Conservation (phyloP, 495 filamentous ascomycete genomes). For the Choiromyces venosus region DNA sequence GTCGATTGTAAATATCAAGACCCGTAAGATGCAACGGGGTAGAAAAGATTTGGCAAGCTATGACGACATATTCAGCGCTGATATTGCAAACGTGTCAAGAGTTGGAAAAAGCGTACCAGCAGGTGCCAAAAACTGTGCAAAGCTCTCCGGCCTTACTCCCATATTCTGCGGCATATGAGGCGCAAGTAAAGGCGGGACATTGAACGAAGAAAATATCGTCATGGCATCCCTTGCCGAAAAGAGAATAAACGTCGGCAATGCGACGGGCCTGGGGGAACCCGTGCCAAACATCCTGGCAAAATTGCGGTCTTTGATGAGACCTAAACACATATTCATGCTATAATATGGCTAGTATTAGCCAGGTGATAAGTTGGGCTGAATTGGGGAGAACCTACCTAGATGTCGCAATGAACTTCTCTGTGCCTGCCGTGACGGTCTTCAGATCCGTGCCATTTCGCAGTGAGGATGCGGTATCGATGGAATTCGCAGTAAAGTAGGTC, state of each 20-base stretch:
- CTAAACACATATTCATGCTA: conserved; percentile 80
- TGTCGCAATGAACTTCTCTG: conserved; percentile 77
- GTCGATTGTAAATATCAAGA: conserved; percentile 80
- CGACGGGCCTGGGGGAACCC: conserved; percentile 51
- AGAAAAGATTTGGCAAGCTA: conserved; percentile 63
- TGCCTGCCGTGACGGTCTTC: conserved; percentile 60
- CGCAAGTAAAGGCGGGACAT: conserved; percentile 73
- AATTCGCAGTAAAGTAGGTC: conserved; percentile 87
- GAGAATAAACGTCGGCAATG: conserved; percentile 62
- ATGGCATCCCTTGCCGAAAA: conserved; percentile 82
- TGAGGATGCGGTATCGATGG: conserved; percentile 69
- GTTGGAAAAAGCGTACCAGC: background rate
- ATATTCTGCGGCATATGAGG: conserved; percentile 48
- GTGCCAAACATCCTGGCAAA: conserved; percentile 80
- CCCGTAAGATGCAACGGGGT: conserved; percentile 87
- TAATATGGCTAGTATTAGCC: conserved; percentile 27
- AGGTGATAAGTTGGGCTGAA: background rate
- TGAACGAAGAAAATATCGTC: conserved; percentile 92
- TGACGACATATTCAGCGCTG: background rate
- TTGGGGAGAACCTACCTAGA: conserved; percentile 34
- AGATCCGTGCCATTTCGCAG: conserved; percentile 39
- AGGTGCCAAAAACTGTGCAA: conserved; percentile 36
- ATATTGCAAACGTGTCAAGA: conserved; percentile 59
- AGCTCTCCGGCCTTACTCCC: conserved; percentile 31
- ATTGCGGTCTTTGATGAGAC: conserved; percentile 86